These are phyloP conservation scores for Lentinus brumalis DNA, from an alignment of 768 basidiomycete genomes.

Conservation along the genomic window DNA sequence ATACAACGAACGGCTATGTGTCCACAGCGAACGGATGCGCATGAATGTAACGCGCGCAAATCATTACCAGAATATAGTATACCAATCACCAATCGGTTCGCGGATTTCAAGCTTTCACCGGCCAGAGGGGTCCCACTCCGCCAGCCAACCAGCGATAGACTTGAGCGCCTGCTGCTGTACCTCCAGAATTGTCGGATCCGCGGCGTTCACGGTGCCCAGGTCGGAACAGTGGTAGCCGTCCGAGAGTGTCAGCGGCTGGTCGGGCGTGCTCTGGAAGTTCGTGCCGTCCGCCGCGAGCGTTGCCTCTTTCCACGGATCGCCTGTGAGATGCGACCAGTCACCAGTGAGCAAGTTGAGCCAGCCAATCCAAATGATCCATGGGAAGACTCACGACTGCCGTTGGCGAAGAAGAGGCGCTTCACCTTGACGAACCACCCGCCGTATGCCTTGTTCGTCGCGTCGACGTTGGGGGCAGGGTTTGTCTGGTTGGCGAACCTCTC, in stretches of 20 bases:
- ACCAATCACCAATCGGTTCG: background rate
- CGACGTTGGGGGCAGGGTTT: slow-evolving; percentile 43
- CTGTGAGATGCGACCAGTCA: slow-evolving; percentile 33
- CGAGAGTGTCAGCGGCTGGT: slow-evolving; percentile 57
- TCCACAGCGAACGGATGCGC: background rate
- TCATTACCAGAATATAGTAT: background rate
- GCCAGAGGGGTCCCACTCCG: slow-evolving; percentile 28
- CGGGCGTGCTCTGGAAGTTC: slow-evolving; percentile 47
- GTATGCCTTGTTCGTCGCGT: slow-evolving; percentile 51
- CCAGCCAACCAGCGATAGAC: slow-evolving; percentile 59
- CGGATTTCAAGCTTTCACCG: background rate
- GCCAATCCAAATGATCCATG: background rate
- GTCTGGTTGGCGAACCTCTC: slow-evolving; percentile 46
- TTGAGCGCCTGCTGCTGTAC: slow-evolving; percentile 57
- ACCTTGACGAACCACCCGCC: slow-evolving; percentile 63
- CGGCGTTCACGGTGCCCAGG: slow-evolving; percentile 43
- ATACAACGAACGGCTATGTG: too few species aligned
- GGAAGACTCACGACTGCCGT: slow-evolving; percentile 57
- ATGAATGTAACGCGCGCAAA: too few species aligned
- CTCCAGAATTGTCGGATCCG: slow-evolving; percentile 51
- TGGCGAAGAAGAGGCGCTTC: slow-evolving; percentile 67
- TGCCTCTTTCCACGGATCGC: slow-evolving; percentile 73
- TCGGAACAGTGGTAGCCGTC: slow-evolving; percentile 75
- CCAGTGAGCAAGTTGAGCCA: background rate
- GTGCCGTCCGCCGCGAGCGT: slow-evolving; percentile 63